phyloP scores from a whole-genome alignment of 129 eudicot species.

The Dittrichia graveolens region DNA sequence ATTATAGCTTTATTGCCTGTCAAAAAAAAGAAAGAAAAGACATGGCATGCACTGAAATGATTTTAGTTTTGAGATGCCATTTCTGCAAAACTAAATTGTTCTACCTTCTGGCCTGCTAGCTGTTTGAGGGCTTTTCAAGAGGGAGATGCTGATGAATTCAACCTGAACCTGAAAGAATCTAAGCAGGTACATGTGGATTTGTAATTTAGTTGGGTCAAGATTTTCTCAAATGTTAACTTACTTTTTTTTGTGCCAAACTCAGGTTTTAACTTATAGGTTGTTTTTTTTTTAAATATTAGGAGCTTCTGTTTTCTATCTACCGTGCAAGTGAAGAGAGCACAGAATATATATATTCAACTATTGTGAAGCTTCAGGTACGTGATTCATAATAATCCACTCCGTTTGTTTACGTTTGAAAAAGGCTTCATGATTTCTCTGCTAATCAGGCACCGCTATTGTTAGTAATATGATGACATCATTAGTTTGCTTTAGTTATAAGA shows the following conservation, averaged over 20 bases:
- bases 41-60: background rate
- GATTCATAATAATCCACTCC: constrained; percentile 3
- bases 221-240: background rate
- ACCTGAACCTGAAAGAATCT: constrained; percentile 57
- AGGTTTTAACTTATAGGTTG: constrained; percentile 15
- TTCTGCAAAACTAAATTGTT: constrained; percentile 21
- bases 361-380: constrained; percentile 88
- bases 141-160: constrained; percentile 78
- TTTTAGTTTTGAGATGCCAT: background rate
- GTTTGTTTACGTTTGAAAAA: background rate
- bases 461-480: constrained; percentile 4
- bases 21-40: background rate
- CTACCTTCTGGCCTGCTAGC: constrained; percentile 45
- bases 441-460: background rate
- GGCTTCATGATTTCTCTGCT: constrained; percentile 1
- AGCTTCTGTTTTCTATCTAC: constrained; percentile 74
- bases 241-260: no score
- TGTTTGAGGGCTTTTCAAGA: constrained; percentile 89
- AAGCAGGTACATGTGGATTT: constrained; percentile 65
- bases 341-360: constrained; percentile 68
- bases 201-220: background rate
- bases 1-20: background rate
- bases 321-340: constrained; percentile 97
- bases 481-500: background rate
- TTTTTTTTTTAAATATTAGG: constrained; percentile 47